Evolutionary conservation across 1,139 yeast species (phyloP), one percentile per base, ranked within the genome.

Genomic region (Candida sojae): DNA sequence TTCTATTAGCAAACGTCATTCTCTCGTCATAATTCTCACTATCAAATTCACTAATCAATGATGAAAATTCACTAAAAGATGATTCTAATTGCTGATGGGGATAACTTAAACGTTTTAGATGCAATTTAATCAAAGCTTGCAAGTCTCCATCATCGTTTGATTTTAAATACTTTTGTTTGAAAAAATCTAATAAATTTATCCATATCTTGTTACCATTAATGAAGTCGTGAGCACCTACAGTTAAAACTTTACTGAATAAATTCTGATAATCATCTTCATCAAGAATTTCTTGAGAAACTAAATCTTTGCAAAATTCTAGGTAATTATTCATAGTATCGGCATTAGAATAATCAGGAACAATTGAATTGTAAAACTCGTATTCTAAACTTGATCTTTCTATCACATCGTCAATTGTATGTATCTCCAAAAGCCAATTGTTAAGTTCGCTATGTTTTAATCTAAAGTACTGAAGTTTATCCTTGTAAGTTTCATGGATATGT

Each of bases 1-100:
- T 52, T 47, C 66, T 65, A 51, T 70, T 76, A 1, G 80, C 82
- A 1, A 55, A 50, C 2, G 56, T 48, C 75, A 82, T 71, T 35
- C 63, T 64, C 6, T 52, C 48, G 12, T 72, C 78, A 56, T 82
- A 83, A 6, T 68, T 55, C 4, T 57, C 58, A 4, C 46, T 21
- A 3, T 57, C 52, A 46, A 64, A 48, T 7, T 53, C 46, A 1
- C 83, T 69, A 2, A 81, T 68, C 47, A 79, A 77, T 0, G 68
- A 47, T 0, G 86, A 81, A 43, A 67, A 71, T 7, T 66, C 67
- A 12, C 69, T 59, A 52, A 72, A 80, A 0, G 83, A 75, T 0
- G 71, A 70, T 1, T 71, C 73, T 5, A 82, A 49, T 5, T 61
- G 54, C 2, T 55, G 52, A 56, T 79, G 85, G 0, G 85, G 84